Base-by-base conservation (phyloP, 2,329 filamentous ascomycete species). In the Clarireedia monteithiana region DNA sequence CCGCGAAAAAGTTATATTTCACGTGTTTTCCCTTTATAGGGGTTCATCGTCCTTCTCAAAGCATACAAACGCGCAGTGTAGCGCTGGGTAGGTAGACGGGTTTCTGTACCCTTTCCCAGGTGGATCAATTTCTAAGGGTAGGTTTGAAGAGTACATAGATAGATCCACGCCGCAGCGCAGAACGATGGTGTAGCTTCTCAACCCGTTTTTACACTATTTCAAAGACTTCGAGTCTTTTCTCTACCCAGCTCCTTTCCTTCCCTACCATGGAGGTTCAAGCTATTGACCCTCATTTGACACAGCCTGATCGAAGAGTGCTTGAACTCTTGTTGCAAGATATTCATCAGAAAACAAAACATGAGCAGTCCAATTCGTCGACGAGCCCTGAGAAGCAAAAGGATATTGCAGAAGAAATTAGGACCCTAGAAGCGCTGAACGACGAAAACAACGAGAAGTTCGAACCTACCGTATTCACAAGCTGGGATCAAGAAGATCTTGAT, bases 391-490 rank as follows among this genome's bases (percentile, higher is more conserved):
- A 27, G 17, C 53, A 55, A 38, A 12, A 27, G 42, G 38, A 45
- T 26, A 55, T 55, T 20, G 47, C 40, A 24, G 47, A 55, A 24
- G 47, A 55, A 36, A 55, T 55, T 38, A 44, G 38, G 15, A 50
- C 45, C 26, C 7, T 56, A 20, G 54, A 52, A 53, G 49, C 54
- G 27, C 42, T 58, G 12, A 58, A 55, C 36, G 56, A 58, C 36
- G 56, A 55, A 30, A 50, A 44, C n/a, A 51, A 50, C 40, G 45
- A 49, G 14, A 51, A 59, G 27, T 64, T 64, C 34, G 59, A 64
- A 24, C 62, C 63, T 34, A 64, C 60, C 27, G 53, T 64, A n/a
- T 64, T 60, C 46, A 59, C 54, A 12, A 56, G 53, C 15, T 63
- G 61, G 60, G 63, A 63, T 36, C 54, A 60, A 42, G 53, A 63